Base-by-base conservation (phyloP, 2,329 filamentous ascomycete species). In the Penicillium oxalicum region DNA sequence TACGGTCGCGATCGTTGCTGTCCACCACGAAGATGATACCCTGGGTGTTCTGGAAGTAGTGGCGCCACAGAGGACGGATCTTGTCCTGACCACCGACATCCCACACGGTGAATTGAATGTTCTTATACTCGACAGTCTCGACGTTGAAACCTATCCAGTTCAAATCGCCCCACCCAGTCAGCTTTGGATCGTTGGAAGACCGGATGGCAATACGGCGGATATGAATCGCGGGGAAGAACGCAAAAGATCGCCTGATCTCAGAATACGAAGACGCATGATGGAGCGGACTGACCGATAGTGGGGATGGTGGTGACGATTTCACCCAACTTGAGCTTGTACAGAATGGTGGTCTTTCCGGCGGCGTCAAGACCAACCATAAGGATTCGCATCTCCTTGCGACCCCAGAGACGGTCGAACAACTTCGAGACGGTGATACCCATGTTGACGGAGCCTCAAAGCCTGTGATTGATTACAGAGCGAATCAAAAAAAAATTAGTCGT, bases 381-480 rank as follows among this genome's bases (percentile, higher is more conserved):
- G 79, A 98, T 96, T 81, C 93, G 86, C 93, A 98, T 98, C 84
- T 98, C 93, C 86, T 97, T 97, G 87, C 95, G 95, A 70, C 91
- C 90, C 86, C 89, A 95, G 75, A 97, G 83, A 79, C 86, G 84
- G 73, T 95, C 88, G 75, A 97, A 93, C 71, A 97, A 74, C 83
- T 93, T 95, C 68, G 91, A 97, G 78, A 97, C 89, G 71, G 87
- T 84, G 75, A 97, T 82, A 94, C 93, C 93, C 93, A 98, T 98
- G 76, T 75, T 91, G 70, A 69, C 65, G 66, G 69, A 69, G 67
- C 45, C 52, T 53, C 47, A 48, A 47, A 56, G 45, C 53, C 53
- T 56, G 33, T 13, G 37, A 50, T 34, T 45, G 33, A 7, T 7
- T 8, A 8, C 29, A 24, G 12, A 34, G 11, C 40, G 24, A 13